Base-by-base conservation (phyloP, 2,329 filamentous ascomycete genomes). In the Exophiala oligosperma region DNA sequence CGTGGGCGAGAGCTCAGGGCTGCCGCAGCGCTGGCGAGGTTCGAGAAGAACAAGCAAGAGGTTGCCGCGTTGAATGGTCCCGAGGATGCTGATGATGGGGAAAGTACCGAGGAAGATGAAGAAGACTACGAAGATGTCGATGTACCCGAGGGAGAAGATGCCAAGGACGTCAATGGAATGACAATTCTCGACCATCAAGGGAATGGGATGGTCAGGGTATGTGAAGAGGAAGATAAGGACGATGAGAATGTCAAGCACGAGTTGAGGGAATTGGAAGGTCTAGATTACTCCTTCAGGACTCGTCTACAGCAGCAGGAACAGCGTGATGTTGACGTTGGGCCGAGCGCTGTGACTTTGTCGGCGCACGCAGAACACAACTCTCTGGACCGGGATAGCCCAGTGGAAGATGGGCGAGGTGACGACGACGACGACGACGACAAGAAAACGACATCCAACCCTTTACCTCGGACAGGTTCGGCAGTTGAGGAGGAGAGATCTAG, bases 1-100 rank as follows among this genome's bases (percentile, higher is more conserved):
- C 77, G 90, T 58, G 90, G 90, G 0, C 79, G 90, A 59, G 90
- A 93, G 51, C 76, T 94, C 9, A 78, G 90, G 56, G 90, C 89
- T 1, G 89, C 89, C 4, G 90, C 90, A 1, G 90, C 90, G 1
- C 71, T 93, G 64, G 89, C 88, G 12, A 79, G 90, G 11, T 91
- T 93, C 57, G 88, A 84, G 11, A 72, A 72, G 21, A 69, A 73
- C 28, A 67, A 69, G 46, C 72, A 76, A 17, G 74, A 76, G 49
- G 57, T 60, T n/a, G 54, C 46, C 8, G 46, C 23, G 23, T 43
- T 62, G 2, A 41, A 61, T 23, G 61, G 66, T 47, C 49, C 17
- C 12, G 44, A 72, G 38, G 66, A 67, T 41, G 73, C 67, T 17
- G 72, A 74, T 4, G 52, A 69, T 69, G 28, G 81, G 75, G 52